Conservation (phyloP, 2,329 filamentous ascomycete genomes). For the Taxawa tesnikishii region DNA sequence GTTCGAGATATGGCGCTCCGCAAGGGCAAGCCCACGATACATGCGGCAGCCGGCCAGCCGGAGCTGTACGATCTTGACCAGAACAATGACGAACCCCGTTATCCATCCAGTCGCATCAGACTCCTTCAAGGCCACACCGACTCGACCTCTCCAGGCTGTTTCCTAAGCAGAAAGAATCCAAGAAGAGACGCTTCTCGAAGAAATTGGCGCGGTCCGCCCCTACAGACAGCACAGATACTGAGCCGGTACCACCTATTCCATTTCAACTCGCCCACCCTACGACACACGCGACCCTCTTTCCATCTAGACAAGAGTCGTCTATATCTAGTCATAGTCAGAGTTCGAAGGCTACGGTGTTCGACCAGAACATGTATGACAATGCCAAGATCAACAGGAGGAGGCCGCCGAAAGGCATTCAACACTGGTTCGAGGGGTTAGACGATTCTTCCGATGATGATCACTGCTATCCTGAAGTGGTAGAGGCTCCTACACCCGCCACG, state of each 20-base stretch:
- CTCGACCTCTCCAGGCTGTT: constrained; percentile 5
- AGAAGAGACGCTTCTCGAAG: constrained; percentile 14
- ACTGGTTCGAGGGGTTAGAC: constrained; percentile 37
- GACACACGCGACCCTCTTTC: too few species aligned
- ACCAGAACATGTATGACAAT: constrained; percentile 29
- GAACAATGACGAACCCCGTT: too few species aligned
- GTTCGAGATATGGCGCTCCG: constrained; percentile 26
- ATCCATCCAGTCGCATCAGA: constrained; percentile 13
- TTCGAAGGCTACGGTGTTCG: constrained; percentile 14
- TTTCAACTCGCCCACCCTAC: too few species aligned
- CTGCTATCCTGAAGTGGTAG: constrained; percentile 7
- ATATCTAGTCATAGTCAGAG: too few species aligned
- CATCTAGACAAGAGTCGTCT: too few species aligned
- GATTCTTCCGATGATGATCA: constrained; percentile 11
- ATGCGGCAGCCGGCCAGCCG: constrained; percentile 3
- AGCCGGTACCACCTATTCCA: too few species aligned
- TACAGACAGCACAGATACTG: too few species aligned
- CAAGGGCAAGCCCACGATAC: constrained; percentile 10
- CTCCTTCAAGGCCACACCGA: constrained; percentile 2
- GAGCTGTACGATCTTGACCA: too few species aligned
- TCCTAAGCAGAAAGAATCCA: constrained; percentile 3
- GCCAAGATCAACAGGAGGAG: constrained; percentile 34
- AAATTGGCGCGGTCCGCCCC: too few species aligned
- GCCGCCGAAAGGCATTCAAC: constrained; percentile 35
- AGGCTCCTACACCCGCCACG: constrained; percentile 5